These are phyloP conservation scores for Westerdykella sp. DNA, from an alignment of 2,329 filamentous ascomycete genomes.

Conservation along the genomic window DNA sequence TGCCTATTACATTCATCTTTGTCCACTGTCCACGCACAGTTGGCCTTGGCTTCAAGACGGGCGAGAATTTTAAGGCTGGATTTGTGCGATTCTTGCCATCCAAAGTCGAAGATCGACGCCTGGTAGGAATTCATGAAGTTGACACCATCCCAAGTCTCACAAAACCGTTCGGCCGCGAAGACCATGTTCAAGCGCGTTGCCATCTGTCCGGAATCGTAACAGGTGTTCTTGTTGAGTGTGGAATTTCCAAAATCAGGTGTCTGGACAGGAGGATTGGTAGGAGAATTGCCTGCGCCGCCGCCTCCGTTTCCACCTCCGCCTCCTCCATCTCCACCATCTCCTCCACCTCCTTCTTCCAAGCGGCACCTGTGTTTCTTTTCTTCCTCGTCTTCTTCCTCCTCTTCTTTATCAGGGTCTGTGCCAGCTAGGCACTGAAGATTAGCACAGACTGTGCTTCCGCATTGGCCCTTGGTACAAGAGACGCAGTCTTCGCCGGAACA, in stretches of 20 bases:
- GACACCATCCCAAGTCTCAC: slow-evolving; percentile 2
- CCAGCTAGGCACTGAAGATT: slow-evolving; percentile 3
- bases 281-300: background rate
- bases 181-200: slow-evolving; percentile 3
- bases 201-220: slow-evolving; percentile 2
- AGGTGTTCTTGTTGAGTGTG: slow-evolving; percentile 1
- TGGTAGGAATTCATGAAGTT: background rate
- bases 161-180: slow-evolving; percentile 2
- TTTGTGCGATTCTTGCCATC: slow-evolving; percentile 5
- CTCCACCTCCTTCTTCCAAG: background rate
- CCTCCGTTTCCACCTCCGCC: background rate
- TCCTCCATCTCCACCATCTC: background rate
- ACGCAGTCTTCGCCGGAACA: slow-evolving; percentile 2
- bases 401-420: background rate
- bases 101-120: background rate
- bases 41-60: slow-evolving; percentile 3
- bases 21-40: slow-evolving; percentile 2
- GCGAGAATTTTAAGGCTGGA: slow-evolving; percentile 4
- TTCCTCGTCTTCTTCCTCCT: slow-evolving; percentile 1
- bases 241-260: slow-evolving; percentile 1
- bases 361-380: background rate
- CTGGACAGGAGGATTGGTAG: background rate
- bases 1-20: slow-evolving; percentile 3
- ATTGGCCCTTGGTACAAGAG: slow-evolving; percentile 2
- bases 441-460: slow-evolving; percentile 2